Conservation (phyloP, 139 green algal genomes). For the Chlorella sp. region DNA sequence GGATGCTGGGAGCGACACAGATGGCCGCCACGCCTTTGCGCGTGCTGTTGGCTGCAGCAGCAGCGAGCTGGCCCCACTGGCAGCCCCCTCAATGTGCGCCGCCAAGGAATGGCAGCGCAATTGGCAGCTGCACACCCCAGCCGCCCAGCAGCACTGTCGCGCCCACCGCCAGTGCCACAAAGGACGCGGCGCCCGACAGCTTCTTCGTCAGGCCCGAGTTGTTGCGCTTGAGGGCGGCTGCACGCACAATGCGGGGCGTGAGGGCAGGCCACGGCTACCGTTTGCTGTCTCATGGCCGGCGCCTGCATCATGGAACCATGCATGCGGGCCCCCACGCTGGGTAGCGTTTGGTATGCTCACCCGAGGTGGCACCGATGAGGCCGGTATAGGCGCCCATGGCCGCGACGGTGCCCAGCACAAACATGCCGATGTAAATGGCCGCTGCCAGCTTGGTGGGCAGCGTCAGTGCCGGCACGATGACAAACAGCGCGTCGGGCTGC, state of each 20-base stretch:
- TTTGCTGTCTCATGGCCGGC: too few relatives aligned
- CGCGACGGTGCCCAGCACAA: slow-evolving; percentile 93
- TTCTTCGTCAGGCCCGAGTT: slow-evolving; percentile 70
- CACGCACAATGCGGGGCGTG: too few relatives aligned
- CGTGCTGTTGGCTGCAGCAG: too few relatives aligned
- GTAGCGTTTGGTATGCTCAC: too few relatives aligned
- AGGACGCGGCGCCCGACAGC: slow-evolving; percentile 66
- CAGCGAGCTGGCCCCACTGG: too few relatives aligned
- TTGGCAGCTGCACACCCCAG: slow-evolving; percentile 66
- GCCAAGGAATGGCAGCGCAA: slow-evolving; percentile 40
- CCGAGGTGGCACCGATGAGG: slow-evolving; percentile 79
- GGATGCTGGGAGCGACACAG: too few relatives aligned
- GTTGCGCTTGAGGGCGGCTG: slow-evolving; percentile 68
- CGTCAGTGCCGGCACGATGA: slow-evolving; percentile 94
- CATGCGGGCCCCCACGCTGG: too few relatives aligned
- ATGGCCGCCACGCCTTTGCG: too few relatives aligned
- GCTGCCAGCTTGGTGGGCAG: slow-evolving; percentile 89
- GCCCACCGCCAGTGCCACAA: slow-evolving; percentile 72
- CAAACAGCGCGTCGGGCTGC: slow-evolving; percentile 96
- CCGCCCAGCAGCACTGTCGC: slow-evolving; percentile 65
- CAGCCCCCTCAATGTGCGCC: too few relatives aligned
- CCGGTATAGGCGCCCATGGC: slow-evolving; percentile 97
- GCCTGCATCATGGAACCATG: too few relatives aligned
- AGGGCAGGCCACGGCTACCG: too few relatives aligned
- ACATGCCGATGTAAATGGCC: slow-evolving; percentile 89